Evolutionary conservation across 1,284 basidiomycete species (phyloP), one percentile per base, ranked within the genome.

Genomic region (Leccinum brunneo-olivaceum): DNA sequence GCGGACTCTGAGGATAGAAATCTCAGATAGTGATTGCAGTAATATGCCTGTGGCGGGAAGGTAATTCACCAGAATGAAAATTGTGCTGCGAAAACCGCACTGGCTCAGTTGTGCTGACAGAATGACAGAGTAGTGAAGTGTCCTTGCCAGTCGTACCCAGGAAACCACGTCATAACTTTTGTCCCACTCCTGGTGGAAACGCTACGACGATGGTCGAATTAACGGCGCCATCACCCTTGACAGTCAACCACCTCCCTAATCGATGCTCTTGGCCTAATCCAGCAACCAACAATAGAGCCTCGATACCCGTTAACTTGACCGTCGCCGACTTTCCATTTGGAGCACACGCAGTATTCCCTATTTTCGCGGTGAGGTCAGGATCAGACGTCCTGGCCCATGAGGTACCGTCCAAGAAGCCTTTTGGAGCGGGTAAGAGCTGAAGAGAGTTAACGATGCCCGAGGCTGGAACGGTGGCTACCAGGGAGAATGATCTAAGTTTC

Each of bases 391-490:
- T 6, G 3, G 39, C 32, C 62, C 62, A 66, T 1, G 48, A 48
- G 7, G 49, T 28, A 39, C 27, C 15, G 4, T 51, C 49, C 30
- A 61, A 41, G 32, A 77, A 74, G 9, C 70, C 69, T 47, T 70
- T 69, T 5, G 83, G 76, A 5, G 83, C 73, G 2, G 76, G 66
- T 27, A 94, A 52, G 36, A 98, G 64, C 60, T 96, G 91, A 1
- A 98, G 67, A 6, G 89, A 90, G 66, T 98, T 99, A 57, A 98
- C 71, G 40, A 96, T 80, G 0, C 95, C 96, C 0, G 71, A 71
- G 0, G 77, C 81, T 0, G 79, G 65, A 14, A 96, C 64, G 1
- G 71, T 75, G 6, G 77, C 81, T 15, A 86, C 59, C 1, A 76
- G 74, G 6, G 74, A 65, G 64, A 98, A 96, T 0, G 83, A 82